Base-by-base conservation (phyloP, 2,329 filamentous ascomycete genomes). In the Exophiala dermatitidis region DNA sequence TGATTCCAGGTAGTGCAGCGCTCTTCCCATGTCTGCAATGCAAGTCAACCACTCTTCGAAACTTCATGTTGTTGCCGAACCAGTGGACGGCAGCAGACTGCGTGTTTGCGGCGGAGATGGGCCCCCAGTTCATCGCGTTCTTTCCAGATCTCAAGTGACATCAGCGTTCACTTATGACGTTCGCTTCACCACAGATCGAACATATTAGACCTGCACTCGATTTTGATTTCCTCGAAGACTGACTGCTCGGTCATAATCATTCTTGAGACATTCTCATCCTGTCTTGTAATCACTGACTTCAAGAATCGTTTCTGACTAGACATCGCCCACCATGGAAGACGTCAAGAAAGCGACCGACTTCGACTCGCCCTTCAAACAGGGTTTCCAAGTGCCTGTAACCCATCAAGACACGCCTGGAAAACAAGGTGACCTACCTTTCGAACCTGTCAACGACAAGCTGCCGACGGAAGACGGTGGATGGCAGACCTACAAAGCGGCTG, bases 401-500 rank as follows among this genome's bases (percentile, higher is more conserved):
- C 70, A 81, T 58, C 75, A 82, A 61, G 62, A 72, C 38, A 70
- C 71, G 28, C 79, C 79, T 0, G 80, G 80, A 5, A 71, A 74
- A 10, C 73, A 84, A 58, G 68, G 72, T 30, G 69, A 80, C 12
- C 74, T 89, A 72, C 67, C 76, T 43, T 70, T 78, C 19, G 73
- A 79, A 51, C 83, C 86, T 1, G 72, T 79, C 42, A 81, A 79
- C 52, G 81, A 85, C 51, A 74, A 84, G 54, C 69, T 90, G 1
- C 87, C 87, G 0, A 83, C 81, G 3, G 77, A 79, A 12, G 80
- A 85, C 54, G 84, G 84, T 36, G 81, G 81, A 8, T 83, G 80
- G 62, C 80, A 86, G 63, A 78, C 77, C 45, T 91, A 93, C 72
- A 82, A 83, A 65, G 80, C 85, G 3, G 85, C 87, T 1, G 83